These are phyloP conservation scores for Dimocarpus longan DNA, from an alignment of 345 rosid genomes.

Conservation along the genomic window DNA sequence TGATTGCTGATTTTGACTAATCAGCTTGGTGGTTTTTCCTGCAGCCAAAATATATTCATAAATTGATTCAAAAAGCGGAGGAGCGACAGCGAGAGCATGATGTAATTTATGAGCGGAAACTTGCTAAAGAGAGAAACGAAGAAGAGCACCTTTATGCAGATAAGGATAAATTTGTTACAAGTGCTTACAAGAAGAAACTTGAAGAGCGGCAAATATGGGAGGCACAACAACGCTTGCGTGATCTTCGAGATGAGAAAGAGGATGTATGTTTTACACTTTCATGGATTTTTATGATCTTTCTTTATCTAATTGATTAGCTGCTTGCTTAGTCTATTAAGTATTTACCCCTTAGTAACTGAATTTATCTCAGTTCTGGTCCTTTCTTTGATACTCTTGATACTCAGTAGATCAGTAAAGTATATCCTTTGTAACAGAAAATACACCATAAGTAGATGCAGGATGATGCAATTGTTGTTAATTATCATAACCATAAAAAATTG, in stretches of 20 bases:
- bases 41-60: conserved; percentile 78
- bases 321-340: not conserved
- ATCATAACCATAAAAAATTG: not conserved
- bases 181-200: conserved; percentile 80
- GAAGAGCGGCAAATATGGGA: conserved; percentile 84
- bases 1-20: conserved; percentile 1
- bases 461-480: not conserved
- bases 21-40: conserved; percentile 16
- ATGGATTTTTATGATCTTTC: not conserved
- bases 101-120: conserved; percentile 72
- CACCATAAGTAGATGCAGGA: not conserved
- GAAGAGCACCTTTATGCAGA: conserved; percentile 87
- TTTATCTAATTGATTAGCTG: not conserved
- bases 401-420: not conserved
- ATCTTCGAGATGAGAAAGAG: conserved; percentile 80
- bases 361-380: not conserved
- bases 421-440: not conserved
- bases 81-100: conserved; percentile 75
- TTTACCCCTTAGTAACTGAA: not conserved
- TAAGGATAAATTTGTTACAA: conserved; percentile 82
- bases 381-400: not conserved
- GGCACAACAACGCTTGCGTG: conserved; percentile 70
- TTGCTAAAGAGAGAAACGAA: conserved; percentile 79
- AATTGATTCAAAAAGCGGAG: conserved; percentile 68
- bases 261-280: conserved; percentile 58